Percentiles rank a stretch among this genome's conserved stretches.
Conservation (phyloP, 139 green algal species). For the Limnomonas spitsbergensis region DNA sequence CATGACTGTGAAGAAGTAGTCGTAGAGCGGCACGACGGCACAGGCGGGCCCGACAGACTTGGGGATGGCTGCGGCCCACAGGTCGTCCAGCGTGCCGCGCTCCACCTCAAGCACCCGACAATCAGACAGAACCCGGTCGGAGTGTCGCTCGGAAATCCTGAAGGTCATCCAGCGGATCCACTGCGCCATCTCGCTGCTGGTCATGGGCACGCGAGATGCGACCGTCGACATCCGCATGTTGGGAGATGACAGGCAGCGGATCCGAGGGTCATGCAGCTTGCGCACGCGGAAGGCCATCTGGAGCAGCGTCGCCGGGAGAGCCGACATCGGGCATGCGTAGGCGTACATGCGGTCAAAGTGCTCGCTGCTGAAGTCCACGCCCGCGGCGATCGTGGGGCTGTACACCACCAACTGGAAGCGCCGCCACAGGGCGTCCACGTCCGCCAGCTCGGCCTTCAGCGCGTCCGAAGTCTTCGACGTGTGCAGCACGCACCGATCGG, state of each 20-base stretch:
- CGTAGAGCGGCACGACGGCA: not conserved
- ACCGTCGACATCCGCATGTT: not conserved
- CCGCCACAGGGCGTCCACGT: slow-evolving; percentile 1
- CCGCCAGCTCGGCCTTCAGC: not conserved
- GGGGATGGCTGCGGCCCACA: no score
- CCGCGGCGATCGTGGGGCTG: not conserved
- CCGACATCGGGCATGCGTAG: not conserved
- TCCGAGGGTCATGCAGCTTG: not conserved
- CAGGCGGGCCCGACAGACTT: no score
- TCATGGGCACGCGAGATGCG: no score
- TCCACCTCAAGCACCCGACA: not conserved
- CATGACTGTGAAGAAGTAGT: not conserved
- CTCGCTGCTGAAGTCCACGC: not conserved
- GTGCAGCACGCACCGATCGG: not conserved
- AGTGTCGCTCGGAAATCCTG: not conserved
- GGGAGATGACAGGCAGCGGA: not conserved
- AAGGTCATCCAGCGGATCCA: not conserved
- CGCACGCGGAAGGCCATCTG: slow-evolving; percentile 14
- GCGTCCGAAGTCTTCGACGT: not conserved
- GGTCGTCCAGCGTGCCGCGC: not conserved
- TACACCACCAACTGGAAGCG: not conserved
- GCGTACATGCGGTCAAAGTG: slow-evolving; percentile 8
- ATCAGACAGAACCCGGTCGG: no score
- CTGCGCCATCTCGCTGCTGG: not conserved
- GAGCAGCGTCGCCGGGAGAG: not conserved